phyloP scores from a whole-genome alignment of 208 protist species.

The Tritrichomonas foetus region DNA sequence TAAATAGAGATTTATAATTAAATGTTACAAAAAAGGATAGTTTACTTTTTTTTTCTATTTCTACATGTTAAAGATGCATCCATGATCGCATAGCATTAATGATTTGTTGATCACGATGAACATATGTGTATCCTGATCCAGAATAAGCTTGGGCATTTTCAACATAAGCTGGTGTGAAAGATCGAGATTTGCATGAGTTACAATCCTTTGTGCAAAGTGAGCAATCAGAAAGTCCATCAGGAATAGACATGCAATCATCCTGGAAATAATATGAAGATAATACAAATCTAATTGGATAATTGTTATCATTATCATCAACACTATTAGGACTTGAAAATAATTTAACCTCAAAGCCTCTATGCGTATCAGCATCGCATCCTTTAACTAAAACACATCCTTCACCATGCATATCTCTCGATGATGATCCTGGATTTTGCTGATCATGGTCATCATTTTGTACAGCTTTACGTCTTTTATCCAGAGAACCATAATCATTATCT shows the following conservation, averaged over 20 bases:
- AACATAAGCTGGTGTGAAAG: neutral
- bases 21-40: too few species aligned
- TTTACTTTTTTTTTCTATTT: too few species aligned
- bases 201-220: neutral
- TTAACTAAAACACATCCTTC: slow-evolving; percentile 60
- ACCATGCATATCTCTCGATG: slow-evolving; percentile 63
- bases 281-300: slow-evolving; percentile 60
- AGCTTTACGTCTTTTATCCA: slow-evolving; percentile 43
- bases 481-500: neutral
- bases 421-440: slow-evolving; percentile 59
- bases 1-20: too few species aligned
- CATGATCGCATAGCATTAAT: neutral
- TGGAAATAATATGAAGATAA: slow-evolving; percentile 57
- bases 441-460: slow-evolving; percentile 68
- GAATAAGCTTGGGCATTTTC: neutral
- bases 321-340: slow-evolving; percentile 59
- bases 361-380: slow-evolving; percentile 44
- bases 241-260: neutral
- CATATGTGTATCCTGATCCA: neutral
- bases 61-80: neutral
- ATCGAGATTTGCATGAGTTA: neutral
- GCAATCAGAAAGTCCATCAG: neutral
- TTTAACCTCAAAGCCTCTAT: slow-evolving; percentile 60
- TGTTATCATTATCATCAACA: slow-evolving; percentile 61
- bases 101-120: neutral